phyloP scores from a whole-genome alignment of 1,284 basidiomycete species.

The Volvariella volvacea region DNA sequence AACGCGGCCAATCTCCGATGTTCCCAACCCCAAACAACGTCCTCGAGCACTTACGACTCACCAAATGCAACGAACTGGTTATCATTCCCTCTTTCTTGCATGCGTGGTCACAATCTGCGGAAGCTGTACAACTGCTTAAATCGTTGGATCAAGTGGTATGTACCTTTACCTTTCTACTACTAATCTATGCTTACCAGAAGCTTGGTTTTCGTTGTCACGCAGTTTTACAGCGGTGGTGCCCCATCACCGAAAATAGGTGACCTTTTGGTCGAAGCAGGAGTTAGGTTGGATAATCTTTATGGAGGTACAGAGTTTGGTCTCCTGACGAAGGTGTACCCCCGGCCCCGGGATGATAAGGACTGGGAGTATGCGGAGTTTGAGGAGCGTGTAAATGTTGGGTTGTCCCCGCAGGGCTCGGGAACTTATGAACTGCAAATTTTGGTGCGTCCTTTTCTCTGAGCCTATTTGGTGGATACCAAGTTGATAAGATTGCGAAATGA shows the following conservation, averaged over 20 bases:
- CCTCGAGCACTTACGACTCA: slow-evolving; percentile 19
- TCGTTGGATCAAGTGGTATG: slow-evolving; percentile 16
- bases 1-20: slow-evolving; percentile 12
- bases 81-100: slow-evolving; percentile 20
- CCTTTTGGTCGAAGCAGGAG: slow-evolving; percentile 10
- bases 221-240: slow-evolving; percentile 13
- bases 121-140: slow-evolving; percentile 15
- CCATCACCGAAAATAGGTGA: slow-evolving; percentile 10
- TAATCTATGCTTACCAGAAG: not conserved
- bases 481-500: not conserved
- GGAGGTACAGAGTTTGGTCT: slow-evolving; percentile 13
- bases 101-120: slow-evolving; percentile 15
- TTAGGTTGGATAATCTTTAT: slow-evolving; percentile 11
- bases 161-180: not conserved
- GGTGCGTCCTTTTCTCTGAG: slow-evolving; percentile 16
- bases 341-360: slow-evolving; percentile 9
- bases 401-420: slow-evolving; percentile 31
- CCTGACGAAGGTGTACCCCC: not conserved
- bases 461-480: not conserved
- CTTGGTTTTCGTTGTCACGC: not conserved
- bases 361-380: slow-evolving; percentile 24
- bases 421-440: slow-evolving; percentile 31
- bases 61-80: slow-evolving; percentile 13
- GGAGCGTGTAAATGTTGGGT: slow-evolving; percentile 19
- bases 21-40: slow-evolving; percentile 19